These are phyloP conservation scores for Piloderma croceum DNA, from an alignment of 768 basidiomycete genomes.

Conservation along the genomic window DNA sequence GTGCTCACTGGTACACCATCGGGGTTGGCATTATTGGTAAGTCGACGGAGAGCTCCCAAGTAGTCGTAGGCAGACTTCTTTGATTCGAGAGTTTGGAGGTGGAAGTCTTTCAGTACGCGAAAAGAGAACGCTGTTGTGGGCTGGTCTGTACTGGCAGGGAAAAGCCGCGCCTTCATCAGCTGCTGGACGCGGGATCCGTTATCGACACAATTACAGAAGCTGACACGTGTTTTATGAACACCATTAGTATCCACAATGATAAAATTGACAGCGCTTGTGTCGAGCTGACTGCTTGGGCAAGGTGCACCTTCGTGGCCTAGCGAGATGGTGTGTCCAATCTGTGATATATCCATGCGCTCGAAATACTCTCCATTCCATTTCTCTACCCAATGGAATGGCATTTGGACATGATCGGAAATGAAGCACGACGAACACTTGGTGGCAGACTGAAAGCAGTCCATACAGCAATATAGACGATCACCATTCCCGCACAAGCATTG, in stretches of 20 bases:
- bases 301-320: slow-evolving; percentile 1
- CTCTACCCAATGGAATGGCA: slow-evolving; percentile 21
- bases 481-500: too few relatives aligned
- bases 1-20: slow-evolving; percentile 6
- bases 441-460: too few relatives aligned
- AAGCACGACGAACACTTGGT: slow-evolving; percentile 18
- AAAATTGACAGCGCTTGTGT: too few relatives aligned
- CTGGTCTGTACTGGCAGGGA: too few relatives aligned
- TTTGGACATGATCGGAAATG: slow-evolving; percentile 10
- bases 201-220: slow-evolving; percentile 1
- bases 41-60: slow-evolving; percentile 2
- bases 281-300: too few relatives aligned
- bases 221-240: slow-evolving; percentile 4
- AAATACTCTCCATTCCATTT: slow-evolving; percentile 1
- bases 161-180: slow-evolving; percentile 1
- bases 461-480: too few relatives aligned
- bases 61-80: slow-evolving; percentile 6
- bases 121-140: slow-evolving; percentile 7
- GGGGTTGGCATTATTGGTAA: slow-evolving; percentile 4
- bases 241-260: slow-evolving; percentile 6
- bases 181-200: slow-evolving; percentile 3
- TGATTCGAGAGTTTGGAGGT: slow-evolving; percentile 6
- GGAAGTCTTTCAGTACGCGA: slow-evolving; percentile 1
- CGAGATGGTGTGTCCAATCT: slow-evolving; percentile 4
- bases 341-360: slow-evolving; percentile 2